Evolutionary conservation across 129 eudicot species (phyloP).

Genomic region (Smallanthus sonchifolius): DNA sequence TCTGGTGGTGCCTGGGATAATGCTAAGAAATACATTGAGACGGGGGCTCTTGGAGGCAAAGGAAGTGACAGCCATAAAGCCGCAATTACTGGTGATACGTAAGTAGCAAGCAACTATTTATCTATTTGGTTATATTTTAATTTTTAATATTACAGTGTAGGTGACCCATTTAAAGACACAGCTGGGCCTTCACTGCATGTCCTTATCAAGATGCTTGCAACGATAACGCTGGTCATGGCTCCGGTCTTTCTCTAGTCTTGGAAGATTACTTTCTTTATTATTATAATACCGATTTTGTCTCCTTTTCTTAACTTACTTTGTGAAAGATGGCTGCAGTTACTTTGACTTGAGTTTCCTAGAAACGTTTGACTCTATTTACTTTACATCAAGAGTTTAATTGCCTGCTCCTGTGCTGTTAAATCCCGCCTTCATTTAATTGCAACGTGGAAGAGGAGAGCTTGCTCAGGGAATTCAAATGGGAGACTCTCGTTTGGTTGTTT

Average conservation of each 20-base stretch:
- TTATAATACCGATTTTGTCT: constrained; percentile 10
- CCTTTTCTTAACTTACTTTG: constrained; percentile 15
- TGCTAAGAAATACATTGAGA: constrained; percentile 95
- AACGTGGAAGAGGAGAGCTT: too few species aligned
- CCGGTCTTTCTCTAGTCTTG: constrained; percentile 72
- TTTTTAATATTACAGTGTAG: constrained; percentile 51
- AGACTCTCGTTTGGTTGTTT: too few species aligned
- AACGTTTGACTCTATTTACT: not conserved
- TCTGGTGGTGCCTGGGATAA: constrained; percentile 99
- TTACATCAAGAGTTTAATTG: constrained; percentile 6
- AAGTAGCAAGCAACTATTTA: constrained; percentile 30
- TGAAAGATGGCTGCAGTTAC: constrained; percentile 8
- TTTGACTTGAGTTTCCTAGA: constrained; percentile 16
- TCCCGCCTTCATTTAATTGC: not conserved
- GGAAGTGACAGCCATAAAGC: constrained; percentile 99
- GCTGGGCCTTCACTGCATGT: constrained; percentile 98
- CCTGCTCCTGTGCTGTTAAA: not conserved
- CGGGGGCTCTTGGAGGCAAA: constrained; percentile 98
- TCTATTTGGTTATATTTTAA: too few species aligned
- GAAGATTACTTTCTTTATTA: not conserved
- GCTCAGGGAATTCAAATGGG: too few species aligned
- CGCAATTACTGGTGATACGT: constrained; percentile 97
- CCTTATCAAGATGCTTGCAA: constrained; percentile 94
- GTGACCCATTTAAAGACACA: constrained; percentile 98
- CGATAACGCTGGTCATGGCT: constrained; percentile 96